phyloP scores from a whole-genome alignment of 2,329 filamentous ascomycete genomes.

The Didymella sp. region DNA sequence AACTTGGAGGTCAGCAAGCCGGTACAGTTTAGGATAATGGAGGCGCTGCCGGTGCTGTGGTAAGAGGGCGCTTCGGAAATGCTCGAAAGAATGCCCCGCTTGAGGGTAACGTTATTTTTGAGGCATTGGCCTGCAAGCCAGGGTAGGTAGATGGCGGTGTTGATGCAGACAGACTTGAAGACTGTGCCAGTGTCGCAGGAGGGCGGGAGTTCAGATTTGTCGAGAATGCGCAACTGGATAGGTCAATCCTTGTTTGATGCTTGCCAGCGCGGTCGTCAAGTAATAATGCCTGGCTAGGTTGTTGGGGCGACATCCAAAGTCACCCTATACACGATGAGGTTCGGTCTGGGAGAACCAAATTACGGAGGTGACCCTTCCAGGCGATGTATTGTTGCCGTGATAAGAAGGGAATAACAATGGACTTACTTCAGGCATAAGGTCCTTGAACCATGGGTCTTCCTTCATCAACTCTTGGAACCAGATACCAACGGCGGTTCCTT shows the following conservation, averaged over 20 bases:
- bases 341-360: too few relatives aligned
- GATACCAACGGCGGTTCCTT: conserved; percentile 58
- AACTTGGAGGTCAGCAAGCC: conserved; percentile 77
- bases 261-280: too few relatives aligned
- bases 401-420: too few relatives aligned
- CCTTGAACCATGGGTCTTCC: conserved; percentile 75
- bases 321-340: too few relatives aligned
- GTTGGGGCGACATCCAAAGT: too few relatives aligned
- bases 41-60: conserved; percentile 63
- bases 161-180: conserved; percentile 90
- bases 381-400: too few relatives aligned
- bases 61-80: conserved; percentile 73
- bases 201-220: conserved; percentile 61
- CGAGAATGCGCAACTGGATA: conserved; percentile 58
- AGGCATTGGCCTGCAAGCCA: conserved; percentile 85
- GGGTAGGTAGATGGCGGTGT: conserved; percentile 84
- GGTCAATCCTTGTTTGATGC: too few relatives aligned
- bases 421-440: conserved; percentile 71
- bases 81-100: conserved; percentile 62
- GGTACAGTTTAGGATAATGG: conserved; percentile 83
- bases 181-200: conserved; percentile 74
- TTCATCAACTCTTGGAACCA: conserved; percentile 73
- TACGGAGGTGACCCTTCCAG: too few relatives aligned
- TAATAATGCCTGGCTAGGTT: too few relatives aligned
- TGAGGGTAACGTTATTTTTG: conserved; percentile 69